phyloP scores from a whole-genome alignment of 1,139 yeast genomes.

The Debaryomycetaceae sp. region DNA sequence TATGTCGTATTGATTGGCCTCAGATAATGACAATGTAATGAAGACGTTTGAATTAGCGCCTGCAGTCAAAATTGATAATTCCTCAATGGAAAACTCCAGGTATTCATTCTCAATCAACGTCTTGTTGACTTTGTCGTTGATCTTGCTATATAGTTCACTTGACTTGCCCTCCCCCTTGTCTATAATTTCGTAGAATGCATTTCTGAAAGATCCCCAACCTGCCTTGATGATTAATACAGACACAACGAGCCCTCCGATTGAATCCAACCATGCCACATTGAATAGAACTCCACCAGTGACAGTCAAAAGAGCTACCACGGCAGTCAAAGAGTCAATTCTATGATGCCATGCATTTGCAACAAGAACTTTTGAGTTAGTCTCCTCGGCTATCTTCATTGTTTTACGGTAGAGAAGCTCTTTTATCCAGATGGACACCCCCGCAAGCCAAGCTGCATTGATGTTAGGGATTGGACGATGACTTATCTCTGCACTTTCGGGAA shows the following conservation, averaged over 20 bases:
- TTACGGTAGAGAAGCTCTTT: conserved; percentile 85
- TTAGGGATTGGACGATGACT: conserved; percentile 47
- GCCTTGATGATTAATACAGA: conserved; percentile 79
- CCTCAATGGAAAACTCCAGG: conserved; percentile 31
- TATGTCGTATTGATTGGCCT: conserved; percentile 16
- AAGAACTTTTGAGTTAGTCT: conserved; percentile 79
- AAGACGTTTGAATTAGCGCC: conserved; percentile 63
- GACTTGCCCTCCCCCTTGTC: conserved; percentile 49
- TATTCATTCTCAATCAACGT: conserved; percentile 7
- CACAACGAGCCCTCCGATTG: conserved; percentile 86
- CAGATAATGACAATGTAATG: conserved; percentile 19
- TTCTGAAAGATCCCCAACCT: conserved; percentile 70
- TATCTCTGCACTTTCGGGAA: conserved; percentile 1
- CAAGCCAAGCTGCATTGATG: conserved; percentile 94
- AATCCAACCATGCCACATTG: conserved; percentile 79
- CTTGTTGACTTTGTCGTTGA: conserved; percentile 17
- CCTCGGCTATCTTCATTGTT: conserved; percentile 73
- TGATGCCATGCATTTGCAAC: conserved; percentile 99
- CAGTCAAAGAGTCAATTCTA: conserved; percentile 90
- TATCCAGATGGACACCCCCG: conserved; percentile 78
- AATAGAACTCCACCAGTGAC: conserved; percentile 82
- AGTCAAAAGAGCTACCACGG: conserved; percentile 84
- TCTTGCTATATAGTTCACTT: conserved; percentile 26
- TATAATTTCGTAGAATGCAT: conserved; percentile 70
- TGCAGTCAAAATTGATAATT: conserved; percentile 57